Percentiles rank a stretch among this genome's conserved stretches.
Conservation (phyloP, 2,329 filamentous ascomycete genomes). For the Fragosphaeria purpurea region DNA sequence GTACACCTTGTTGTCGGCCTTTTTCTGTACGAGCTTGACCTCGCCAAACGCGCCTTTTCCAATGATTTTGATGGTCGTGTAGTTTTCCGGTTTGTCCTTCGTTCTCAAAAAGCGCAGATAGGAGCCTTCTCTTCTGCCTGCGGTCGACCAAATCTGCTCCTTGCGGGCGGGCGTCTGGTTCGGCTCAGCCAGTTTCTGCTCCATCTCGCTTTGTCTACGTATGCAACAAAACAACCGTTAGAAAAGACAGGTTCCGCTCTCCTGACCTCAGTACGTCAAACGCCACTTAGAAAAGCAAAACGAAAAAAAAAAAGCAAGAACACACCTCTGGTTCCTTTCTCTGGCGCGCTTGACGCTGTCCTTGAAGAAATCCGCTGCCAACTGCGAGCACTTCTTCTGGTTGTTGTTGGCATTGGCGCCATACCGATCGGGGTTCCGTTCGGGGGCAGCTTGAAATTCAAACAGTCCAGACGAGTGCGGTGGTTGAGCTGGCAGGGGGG, state of each 20-base stretch:
- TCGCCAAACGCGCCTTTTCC: constrained; percentile 98
- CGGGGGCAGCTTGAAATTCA: constrained; percentile 69
- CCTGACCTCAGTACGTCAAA: background rate
- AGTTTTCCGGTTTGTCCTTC: constrained; percentile 88
- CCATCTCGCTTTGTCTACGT: constrained; percentile 77
- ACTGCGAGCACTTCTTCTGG: constrained; percentile 58
- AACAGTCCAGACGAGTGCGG: constrained; percentile 49
- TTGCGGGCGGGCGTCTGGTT: constrained; percentile 66
- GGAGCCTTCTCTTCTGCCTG: constrained; percentile 79
- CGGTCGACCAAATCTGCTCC: constrained; percentile 73
- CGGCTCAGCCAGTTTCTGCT: constrained; percentile 71
- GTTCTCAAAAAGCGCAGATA: constrained; percentile 92
- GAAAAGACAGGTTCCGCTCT: too few species aligned
- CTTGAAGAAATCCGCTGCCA: constrained; percentile 90
- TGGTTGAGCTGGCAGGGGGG: constrained; percentile 54
- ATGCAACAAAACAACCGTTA: background rate
- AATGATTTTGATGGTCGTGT: constrained; percentile 93
- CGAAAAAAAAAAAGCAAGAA: background rate
- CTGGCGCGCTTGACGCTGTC: constrained; percentile 94
- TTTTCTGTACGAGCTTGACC: constrained; percentile 94
- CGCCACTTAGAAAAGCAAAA: background rate
- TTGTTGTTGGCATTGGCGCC: constrained; percentile 56
- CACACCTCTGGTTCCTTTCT: constrained; percentile 83
- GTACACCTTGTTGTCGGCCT: constrained; percentile 92
- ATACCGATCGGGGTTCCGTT: constrained; percentile 77